These are phyloP conservation scores for Penicillium psychrofluorescens DNA, from an alignment of 495 filamentous ascomycete genomes.

Conservation along the genomic window DNA sequence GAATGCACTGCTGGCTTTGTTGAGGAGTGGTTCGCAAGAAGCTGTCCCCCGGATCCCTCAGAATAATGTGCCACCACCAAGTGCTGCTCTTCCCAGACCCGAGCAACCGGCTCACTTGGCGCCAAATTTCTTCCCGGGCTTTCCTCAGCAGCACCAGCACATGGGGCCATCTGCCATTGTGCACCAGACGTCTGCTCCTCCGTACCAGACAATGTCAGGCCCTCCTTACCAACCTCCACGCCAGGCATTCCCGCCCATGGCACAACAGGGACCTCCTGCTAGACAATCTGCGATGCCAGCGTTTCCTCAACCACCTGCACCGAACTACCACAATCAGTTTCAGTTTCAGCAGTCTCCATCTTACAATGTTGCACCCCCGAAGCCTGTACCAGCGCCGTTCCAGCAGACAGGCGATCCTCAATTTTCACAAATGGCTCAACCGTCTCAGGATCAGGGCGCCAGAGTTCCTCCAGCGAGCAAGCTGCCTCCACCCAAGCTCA, in stretches of 20 bases:
- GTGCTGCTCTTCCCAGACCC: constrained; percentile 10
- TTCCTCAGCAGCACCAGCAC: constrained; percentile 24
- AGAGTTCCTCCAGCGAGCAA: constrained; percentile 49
- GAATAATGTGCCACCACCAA: constrained; percentile 31
- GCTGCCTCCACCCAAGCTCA: constrained; percentile 54
- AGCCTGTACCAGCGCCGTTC: constrained; percentile 37
- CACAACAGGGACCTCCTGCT: constrained; percentile 8
- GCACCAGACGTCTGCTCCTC: constrained; percentile 16
- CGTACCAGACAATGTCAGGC: no score
- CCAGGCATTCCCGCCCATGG: constrained; percentile 4
- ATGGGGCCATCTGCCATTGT: constrained; percentile 12
- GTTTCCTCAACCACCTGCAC: constrained; percentile 5
- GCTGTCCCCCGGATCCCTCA: constrained; percentile 22
- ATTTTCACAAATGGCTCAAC: constrained; percentile 34
- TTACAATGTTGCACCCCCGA: constrained; percentile 5
- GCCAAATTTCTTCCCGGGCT: constrained; percentile 29
- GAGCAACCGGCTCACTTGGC: constrained; percentile 38
- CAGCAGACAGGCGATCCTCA: constrained; percentile 47
- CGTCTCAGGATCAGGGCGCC: constrained; percentile 32
- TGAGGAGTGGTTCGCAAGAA: constrained; percentile 42
- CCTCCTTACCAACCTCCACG: constrained; percentile 1
- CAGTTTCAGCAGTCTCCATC: constrained; percentile 5
- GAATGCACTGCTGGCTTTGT: constrained; percentile 51
- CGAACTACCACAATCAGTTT: constrained; percentile 2
- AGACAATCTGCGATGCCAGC: constrained; percentile 8